A percentile compares a stretch with the other conserved stretches of the same genome.
phyloP scores from a whole-genome alignment of 2,329 filamentous ascomycete species.

The Alternaria rosae region DNA sequence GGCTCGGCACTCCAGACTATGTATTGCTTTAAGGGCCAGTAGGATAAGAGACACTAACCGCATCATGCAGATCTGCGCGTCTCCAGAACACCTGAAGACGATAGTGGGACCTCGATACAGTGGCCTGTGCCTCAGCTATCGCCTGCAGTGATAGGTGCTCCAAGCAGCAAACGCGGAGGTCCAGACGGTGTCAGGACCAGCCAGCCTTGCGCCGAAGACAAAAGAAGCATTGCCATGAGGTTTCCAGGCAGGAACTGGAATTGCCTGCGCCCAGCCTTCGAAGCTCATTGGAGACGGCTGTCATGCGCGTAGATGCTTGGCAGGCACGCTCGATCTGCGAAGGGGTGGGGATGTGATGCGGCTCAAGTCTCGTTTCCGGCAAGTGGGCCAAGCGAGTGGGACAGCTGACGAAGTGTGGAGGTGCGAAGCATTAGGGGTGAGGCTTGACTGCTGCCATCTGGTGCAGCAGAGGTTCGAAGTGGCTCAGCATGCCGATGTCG shows the following conservation, averaged over 20 bases:
- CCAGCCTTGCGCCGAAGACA: constrained; percentile 23
- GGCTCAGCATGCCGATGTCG: constrained; percentile 31
- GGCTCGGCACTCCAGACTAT: constrained; percentile 41
- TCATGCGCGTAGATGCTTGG: constrained; percentile 29
- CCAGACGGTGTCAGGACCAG: constrained; percentile 42
- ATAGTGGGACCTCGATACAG: constrained; percentile 37
- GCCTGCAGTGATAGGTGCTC: constrained; percentile 33
- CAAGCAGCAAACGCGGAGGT: constrained; percentile 41
- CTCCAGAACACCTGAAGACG: constrained; percentile 32
- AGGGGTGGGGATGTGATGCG: constrained; percentile 33
- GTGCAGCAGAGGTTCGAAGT: constrained; percentile 40
- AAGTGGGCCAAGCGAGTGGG: constrained; percentile 29
- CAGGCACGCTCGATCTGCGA: constrained; percentile 14
- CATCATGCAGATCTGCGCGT: constrained; percentile 37
- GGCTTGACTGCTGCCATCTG: constrained; percentile 35
- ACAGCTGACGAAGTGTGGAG: constrained; percentile 24
- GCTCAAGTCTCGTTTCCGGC: constrained; percentile 39
- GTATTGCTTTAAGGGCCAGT: constrained; percentile 38
- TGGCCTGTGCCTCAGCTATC: constrained; percentile 41
- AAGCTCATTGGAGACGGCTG: constrained; percentile 32
- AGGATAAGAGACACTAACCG: constrained; percentile 34
- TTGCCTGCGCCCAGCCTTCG: constrained; percentile 18
- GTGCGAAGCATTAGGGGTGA: constrained; percentile 25
- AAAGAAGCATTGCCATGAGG: constrained; percentile 35
- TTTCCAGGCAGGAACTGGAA: constrained; percentile 34